Base-by-base conservation (phyloP, 352 stramenopile species). In the Phytophthora multivora region DNA sequence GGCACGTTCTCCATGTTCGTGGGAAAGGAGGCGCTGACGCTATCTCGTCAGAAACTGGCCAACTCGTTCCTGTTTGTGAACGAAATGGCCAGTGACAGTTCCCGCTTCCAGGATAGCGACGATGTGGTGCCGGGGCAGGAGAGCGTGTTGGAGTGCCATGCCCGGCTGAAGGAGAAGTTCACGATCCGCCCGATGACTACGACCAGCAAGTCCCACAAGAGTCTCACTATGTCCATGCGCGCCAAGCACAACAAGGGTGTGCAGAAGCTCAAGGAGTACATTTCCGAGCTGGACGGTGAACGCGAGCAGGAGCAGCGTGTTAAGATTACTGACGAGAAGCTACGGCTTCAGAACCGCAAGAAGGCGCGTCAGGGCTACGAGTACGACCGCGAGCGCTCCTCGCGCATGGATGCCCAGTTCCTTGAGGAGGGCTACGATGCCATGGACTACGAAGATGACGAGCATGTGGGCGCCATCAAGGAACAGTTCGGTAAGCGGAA, bases 231-330 rank as follows among this genome's bases (percentile, higher is more conserved):
- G 87, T 94, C 87, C 38, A 93, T 95, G 85, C 85, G 87, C 9
- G 87, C 87, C 36, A 91, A 93, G 53, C 87, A 95, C 72, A 95
- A 94, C 76, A 95, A 95, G 75, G 87, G 80, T 28, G 79, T 93
- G 40, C 83, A 93, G 62, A 89, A 89, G 57, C 77, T 94, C 47
- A 92, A 95, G 70, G 63, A 91, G 38, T 93, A 95, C 65, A 90
- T 95, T 48, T 94, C 85, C 3, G 87, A 95, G 58, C 55, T 93
- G 25, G 85, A 94, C 46, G 85, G 85, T n/a, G 82, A 88, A 51
- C 81, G 82, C 33, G 79, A 95, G 51, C 85, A 93, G 57, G 85
- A 93, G 59, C 80, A 93, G 56, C 83, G 83, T 28, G 83, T 89
- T n/a, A 91, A 91, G 70, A 90, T 94, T 58, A 88, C 82, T 51